Evolutionary conservation across 108 stramenopile species (phyloP), one percentile per base, ranked within the genome.

Genomic region (Chaetoceros tenuissimus): DNA sequence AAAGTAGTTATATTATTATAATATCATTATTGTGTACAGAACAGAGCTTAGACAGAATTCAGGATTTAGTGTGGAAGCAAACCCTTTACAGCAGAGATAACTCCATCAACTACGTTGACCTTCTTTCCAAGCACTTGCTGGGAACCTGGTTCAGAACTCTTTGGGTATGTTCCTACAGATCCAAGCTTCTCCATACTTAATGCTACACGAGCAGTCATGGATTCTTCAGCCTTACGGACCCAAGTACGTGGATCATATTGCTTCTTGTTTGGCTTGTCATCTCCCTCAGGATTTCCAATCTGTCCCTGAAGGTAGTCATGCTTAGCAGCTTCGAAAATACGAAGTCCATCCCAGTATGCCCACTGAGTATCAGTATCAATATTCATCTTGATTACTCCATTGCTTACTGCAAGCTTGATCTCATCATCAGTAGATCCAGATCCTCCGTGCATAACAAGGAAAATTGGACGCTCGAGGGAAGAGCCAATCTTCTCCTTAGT

Each of bases 361-460:
- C 97, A 97, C 83, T 96, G 97, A 25, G 94, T 96, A 79, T 97
- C 97, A 16, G 97, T 97, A 67, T 97, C 97, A 72, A 97, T 89
- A 74, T 97, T 97, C 97, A 97, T 97, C 91, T 97, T 97, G 57
- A 97, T 80, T 46, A 94, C 92, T 47, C 96, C 96, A 43, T 85
- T 79, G 47, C 62, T 52, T 58, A 89, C 79, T 29, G 97, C 97
- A 46, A 72, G 78, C 50, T 68, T 47, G 75, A 97, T 97, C 68
- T 97, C 97, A 17, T 89, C 85, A 52, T 91, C 84, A 24, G 92
- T 88, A 53, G 92, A 94, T 55, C 97, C 97, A 25, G 95, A 96
- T 22, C 97, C 97, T 26, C 97, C 97, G 75, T 97, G 97, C 93
- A 97, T 94, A 58, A 97, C 97, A 53, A 97, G 86, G 78, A 64